phyloP scores from a whole-genome alignment of 257 asterid species.

The Parsonsia alboflavescens region DNA sequence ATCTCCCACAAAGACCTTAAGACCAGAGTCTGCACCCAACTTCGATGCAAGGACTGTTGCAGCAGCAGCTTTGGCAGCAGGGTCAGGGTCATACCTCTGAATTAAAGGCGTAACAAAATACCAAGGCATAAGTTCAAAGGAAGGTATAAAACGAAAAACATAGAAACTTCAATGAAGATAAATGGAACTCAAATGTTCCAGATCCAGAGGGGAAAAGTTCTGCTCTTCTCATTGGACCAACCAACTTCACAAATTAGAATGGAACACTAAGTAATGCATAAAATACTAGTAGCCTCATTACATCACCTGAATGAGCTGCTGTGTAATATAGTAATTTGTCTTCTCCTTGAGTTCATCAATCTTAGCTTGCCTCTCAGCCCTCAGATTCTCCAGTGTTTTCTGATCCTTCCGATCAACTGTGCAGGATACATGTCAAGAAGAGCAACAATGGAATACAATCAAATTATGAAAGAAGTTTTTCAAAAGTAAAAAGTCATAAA shows the following conservation, averaged over 20 bases:
- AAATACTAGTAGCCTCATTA: background rate
- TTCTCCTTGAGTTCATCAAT: conserved; percentile 89
- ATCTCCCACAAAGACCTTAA: conserved; percentile 49
- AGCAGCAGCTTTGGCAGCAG: conserved; percentile 87
- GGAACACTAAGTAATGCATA: background rate
- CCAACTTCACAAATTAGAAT: background rate
- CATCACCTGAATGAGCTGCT: conserved; percentile 85
- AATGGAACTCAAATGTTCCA: background rate
- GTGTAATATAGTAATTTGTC: conserved; percentile 77
- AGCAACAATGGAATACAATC: background rate
- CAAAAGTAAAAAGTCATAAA: too few species aligned
- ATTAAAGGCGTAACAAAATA: conserved; percentile 25
- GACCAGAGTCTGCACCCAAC: conserved; percentile 69
- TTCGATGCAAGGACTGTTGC: conserved; percentile 77
- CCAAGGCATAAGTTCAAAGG: background rate
- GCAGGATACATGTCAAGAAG: background rate
- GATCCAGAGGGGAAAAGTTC: background rate
- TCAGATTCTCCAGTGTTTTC: conserved; percentile 67
- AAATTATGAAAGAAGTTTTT: too few species aligned
- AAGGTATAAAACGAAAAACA: background rate
- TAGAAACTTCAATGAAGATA: background rate
- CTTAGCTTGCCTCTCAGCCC: conserved; percentile 79
- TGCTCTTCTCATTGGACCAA: too few species aligned
- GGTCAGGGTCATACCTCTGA: conserved; percentile 81
- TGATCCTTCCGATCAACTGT: conserved; percentile 77